phyloP scores from a whole-genome alignment of 305 asterid genomes.

The Solanum hybrid region DNA sequence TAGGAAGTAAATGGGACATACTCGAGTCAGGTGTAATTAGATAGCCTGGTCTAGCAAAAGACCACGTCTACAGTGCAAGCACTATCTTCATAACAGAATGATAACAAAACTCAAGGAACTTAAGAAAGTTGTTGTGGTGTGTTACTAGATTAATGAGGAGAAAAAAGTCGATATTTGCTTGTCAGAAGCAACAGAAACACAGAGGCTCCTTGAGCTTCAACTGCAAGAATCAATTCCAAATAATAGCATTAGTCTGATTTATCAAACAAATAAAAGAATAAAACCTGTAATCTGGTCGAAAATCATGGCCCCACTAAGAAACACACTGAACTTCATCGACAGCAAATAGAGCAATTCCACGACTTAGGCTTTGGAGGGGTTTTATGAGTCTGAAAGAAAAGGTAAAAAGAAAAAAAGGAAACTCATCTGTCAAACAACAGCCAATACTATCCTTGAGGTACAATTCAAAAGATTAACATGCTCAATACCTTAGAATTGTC shows the following conservation, averaged over 20 bases:
- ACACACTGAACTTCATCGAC: not conserved
- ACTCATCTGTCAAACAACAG: constrained; percentile 2
- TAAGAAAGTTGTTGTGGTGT: not conserved
- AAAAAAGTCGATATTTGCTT: not conserved
- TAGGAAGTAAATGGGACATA: not conserved
- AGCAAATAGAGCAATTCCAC: constrained; percentile 64
- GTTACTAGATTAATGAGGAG: not conserved
- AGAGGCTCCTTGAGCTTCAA: not conserved
- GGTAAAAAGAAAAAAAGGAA: not conserved
- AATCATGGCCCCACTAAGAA: too few species aligned
- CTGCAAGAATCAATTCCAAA: not conserved
- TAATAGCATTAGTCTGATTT: too few species aligned
- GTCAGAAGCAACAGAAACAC: not conserved
- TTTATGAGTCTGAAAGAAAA: constrained; percentile 35
- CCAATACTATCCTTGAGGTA: not conserved
- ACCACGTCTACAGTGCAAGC: not conserved
- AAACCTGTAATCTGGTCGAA: too few species aligned
- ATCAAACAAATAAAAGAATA: too few species aligned
- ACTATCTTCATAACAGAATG: not conserved
- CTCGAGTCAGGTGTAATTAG: not conserved
- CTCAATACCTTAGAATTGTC: not conserved
- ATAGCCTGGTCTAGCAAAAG: not conserved
- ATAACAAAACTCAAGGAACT: not conserved
- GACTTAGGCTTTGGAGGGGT: constrained; percentile 50
- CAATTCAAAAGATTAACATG: too few species aligned